Evolutionary conservation across 495 filamentous ascomycete species (phyloP).

Genomic region (Aspergillus avenaceus): DNA sequence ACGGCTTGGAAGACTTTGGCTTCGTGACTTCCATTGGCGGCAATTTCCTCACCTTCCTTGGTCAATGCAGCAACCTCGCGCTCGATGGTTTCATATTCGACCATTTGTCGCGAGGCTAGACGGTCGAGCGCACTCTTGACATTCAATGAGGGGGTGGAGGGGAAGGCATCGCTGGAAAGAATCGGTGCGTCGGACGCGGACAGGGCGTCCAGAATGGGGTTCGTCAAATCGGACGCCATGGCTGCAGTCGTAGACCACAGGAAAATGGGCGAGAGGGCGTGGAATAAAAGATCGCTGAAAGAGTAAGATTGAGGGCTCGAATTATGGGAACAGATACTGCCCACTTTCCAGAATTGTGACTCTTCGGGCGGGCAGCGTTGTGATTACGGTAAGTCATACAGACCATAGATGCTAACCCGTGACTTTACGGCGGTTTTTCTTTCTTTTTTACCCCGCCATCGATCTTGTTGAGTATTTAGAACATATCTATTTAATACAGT

Average conservation of each 20-base stretch:
- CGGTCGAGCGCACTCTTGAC: conserved; percentile 87
- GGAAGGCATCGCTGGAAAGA: conserved; percentile 72
- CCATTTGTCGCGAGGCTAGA: conserved; percentile 77
- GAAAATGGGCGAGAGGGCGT: conserved; percentile 13
- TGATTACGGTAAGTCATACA: conserved; percentile 14
- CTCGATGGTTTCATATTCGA: conserved; percentile 77
- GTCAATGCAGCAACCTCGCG: conserved; percentile 75
- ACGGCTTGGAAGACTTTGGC: conserved; percentile 90
- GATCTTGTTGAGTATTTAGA: too few species aligned
- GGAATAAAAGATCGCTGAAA: conserved; percentile 5
- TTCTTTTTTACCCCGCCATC: conserved; percentile 16
- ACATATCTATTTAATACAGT: too few species aligned
- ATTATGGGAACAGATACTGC: conserved; percentile 15
- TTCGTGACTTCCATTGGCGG: conserved; percentile 85
- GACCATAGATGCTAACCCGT: conserved; percentile 19
- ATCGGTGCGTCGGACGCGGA: conserved; percentile 60
- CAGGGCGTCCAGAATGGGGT: conserved; percentile 62
- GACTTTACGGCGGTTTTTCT: conserved; percentile 16
- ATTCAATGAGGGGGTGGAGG: conserved; percentile 60
- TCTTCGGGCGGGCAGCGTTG: conserved; percentile 18
- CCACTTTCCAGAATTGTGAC: conserved; percentile 25
- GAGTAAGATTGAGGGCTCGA: conserved; percentile 11
- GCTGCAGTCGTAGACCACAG: conserved; percentile 30
- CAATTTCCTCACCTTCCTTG: conserved; percentile 72
- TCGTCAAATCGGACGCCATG: conserved; percentile 61